phyloP scores from a whole-genome alignment of 441 rosid genomes.

The Aleurites moluccanus region DNA sequence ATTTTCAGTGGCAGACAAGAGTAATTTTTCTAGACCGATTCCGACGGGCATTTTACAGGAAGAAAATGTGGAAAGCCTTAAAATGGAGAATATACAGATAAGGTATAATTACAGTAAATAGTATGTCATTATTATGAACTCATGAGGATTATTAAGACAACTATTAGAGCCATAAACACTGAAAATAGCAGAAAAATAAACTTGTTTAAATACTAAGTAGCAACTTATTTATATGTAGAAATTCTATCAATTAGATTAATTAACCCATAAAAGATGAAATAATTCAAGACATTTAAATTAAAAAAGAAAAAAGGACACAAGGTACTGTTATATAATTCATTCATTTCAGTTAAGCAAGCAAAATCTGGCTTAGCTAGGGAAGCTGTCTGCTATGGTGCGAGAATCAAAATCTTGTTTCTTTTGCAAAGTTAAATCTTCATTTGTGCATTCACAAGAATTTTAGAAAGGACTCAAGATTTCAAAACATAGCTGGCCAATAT shows the following conservation, averaged over 20 bases:
- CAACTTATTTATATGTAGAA: too few relatives aligned
- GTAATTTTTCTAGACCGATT: neutral
- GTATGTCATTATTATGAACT: neutral
- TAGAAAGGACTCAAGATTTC: neutral
- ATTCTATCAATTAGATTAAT: too few relatives aligned
- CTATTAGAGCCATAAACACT: neutral
- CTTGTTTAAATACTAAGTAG: too few relatives aligned
- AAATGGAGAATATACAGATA: neutral
- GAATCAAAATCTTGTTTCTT: conserved; percentile 2
- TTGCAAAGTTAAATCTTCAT: neutral
- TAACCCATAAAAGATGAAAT: too few relatives aligned
- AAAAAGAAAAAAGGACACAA: too few relatives aligned
- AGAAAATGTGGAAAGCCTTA: neutral
- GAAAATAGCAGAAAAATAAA: neutral
- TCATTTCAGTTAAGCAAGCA: neutral
- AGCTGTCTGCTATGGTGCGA: neutral
- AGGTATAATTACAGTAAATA: neutral
- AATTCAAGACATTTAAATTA: too few relatives aligned
- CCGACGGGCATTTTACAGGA: neutral
- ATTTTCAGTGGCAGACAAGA: conserved; percentile 2
- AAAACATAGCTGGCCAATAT: neutral
- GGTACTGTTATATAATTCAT: neutral
- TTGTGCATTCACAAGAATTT: neutral
- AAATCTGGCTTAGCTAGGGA: neutral
- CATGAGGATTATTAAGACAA: too few relatives aligned